Conservation (phyloP, 2,329 filamentous ascomycete genomes). For the Colletotrichum musicola region DNA sequence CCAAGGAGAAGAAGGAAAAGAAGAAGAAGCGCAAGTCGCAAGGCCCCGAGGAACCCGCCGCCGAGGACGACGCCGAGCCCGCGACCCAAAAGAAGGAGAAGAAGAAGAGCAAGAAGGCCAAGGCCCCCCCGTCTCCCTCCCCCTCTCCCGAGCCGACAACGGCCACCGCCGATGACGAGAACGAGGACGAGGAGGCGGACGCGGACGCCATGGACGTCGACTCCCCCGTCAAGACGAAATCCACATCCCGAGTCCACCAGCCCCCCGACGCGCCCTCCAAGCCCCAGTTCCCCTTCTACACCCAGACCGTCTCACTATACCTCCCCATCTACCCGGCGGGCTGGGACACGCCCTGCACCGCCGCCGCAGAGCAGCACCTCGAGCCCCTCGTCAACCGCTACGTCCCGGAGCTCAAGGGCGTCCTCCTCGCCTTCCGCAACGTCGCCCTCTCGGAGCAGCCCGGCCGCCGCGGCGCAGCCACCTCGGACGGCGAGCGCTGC, state of each 20-base stretch:
- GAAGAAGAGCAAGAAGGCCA: slow-evolving; percentile 45
- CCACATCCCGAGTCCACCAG: slow-evolving; percentile 51
- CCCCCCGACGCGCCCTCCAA: slow-evolving; percentile 53
- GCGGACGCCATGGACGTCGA: slow-evolving; percentile 57
- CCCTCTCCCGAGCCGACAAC: slow-evolving; percentile 39
- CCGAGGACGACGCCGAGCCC: slow-evolving; percentile 13
- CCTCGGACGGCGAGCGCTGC: slow-evolving; percentile 60
- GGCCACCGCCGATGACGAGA: slow-evolving; percentile 23
- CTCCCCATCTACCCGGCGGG: slow-evolving; percentile 79
- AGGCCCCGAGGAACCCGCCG: slow-evolving; percentile 24
- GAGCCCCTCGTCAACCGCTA: slow-evolving; percentile 82
- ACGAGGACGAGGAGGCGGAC: slow-evolving; percentile 45
- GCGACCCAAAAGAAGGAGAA: slow-evolving; percentile 41
- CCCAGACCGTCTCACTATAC: slow-evolving; percentile 85
- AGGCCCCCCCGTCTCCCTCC: slow-evolving; percentile 36
- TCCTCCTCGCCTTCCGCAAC: slow-evolving; percentile 81
- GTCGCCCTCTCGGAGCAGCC: slow-evolving; percentile 73
- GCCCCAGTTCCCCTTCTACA: slow-evolving; percentile 77
- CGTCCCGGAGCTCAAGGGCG: slow-evolving; percentile 77
- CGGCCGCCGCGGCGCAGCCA: slow-evolving; percentile 58
- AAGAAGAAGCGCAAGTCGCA: slow-evolving; percentile 52
- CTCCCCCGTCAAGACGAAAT: slow-evolving; percentile 44
- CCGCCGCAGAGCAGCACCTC: slow-evolving; percentile 79
- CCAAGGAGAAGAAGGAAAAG: slow-evolving; percentile 48
- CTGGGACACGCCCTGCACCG: slow-evolving; percentile 77